Evolutionary conservation across 1,284 basidiomycete species (phyloP).

Genomic region (Anthracocystis setariae): DNA sequence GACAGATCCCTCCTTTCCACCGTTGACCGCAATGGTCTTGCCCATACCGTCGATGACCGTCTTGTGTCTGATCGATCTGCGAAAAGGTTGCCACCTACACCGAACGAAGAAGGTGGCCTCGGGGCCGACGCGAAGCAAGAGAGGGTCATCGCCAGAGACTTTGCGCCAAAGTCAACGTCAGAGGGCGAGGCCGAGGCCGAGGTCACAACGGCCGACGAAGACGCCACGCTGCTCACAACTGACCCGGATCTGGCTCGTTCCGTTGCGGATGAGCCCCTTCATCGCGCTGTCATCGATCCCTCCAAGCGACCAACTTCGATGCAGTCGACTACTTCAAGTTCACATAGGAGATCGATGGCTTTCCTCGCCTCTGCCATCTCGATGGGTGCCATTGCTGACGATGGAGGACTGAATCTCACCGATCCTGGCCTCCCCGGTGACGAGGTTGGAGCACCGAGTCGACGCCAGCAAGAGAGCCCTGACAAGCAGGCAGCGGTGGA

Average conservation of each 20-base stretch:
- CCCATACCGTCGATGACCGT: background rate
- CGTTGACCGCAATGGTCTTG: background rate
- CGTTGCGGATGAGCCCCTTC: background rate
- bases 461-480: background rate
- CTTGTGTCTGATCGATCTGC: background rate
- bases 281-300: background rate
- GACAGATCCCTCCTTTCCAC: background rate
- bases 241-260: background rate
- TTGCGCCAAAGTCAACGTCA: background rate
- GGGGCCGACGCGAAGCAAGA: background rate
- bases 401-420: background rate
- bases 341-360: constrained; percentile 26
- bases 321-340: constrained; percentile 36
- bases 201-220: constrained; percentile 1
- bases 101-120: background rate
- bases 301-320: constrained; percentile 29
- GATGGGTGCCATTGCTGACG: constrained; percentile 32
- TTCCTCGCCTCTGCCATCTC: constrained; percentile 50
- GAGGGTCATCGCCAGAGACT: background rate
- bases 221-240: too few species aligned
- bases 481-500: background rate
- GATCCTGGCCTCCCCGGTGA: background rate
- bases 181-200: background rate
- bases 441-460: background rate
- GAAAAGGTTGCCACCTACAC: background rate